Base-by-base conservation (phyloP, 768 basidiomycete species). In the Leccinum disarticulatum region DNA sequence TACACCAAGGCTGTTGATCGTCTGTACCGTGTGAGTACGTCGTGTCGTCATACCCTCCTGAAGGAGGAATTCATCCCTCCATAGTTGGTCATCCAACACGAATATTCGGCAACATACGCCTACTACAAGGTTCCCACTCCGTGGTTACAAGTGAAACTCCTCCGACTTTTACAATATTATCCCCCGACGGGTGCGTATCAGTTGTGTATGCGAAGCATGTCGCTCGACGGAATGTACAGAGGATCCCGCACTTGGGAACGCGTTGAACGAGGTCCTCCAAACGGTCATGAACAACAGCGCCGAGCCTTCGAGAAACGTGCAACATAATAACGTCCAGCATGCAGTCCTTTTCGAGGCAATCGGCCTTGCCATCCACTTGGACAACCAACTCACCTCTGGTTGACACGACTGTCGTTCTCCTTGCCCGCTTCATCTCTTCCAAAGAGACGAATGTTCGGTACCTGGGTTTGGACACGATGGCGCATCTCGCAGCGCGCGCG, bases 371-470 rank as follows among this genome's bases (percentile, higher is more conserved):
- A 98, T 99, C 63, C 97, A 99, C 74, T 73, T 98, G 61, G 95
- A 98, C 74, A 87, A 87, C 92, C 55, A 93, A 85, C 61, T 97
- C 95, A 3, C 85, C 88, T 14, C 82, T 98, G 14, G 95, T 98
- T 13, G 82, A 84, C 58, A 90, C 87, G 6, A 94, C 97, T 28
- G 92, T 95, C 2, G 83, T 93, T 54, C 83, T 98, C 22, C 85
- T 99, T 22, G 96, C 96, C 46, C 87, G 93, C 1, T 99, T 98
- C 74, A 98, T 99, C 65, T 90, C 93, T 56, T 95, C 95, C 19
- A 98, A 96, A 74, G 97, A 99, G 75, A 99, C 97, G 38, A 99
- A 99, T 69, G 95, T 98, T 49, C 83, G 97, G 57, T 99, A 99
- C 77, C 86, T 99, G 48, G 95, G 97, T 25, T 81, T 99, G 55